Base-by-base conservation (phyloP, 768 basidiomycete species). In the Termitomyces sp. region DNA sequence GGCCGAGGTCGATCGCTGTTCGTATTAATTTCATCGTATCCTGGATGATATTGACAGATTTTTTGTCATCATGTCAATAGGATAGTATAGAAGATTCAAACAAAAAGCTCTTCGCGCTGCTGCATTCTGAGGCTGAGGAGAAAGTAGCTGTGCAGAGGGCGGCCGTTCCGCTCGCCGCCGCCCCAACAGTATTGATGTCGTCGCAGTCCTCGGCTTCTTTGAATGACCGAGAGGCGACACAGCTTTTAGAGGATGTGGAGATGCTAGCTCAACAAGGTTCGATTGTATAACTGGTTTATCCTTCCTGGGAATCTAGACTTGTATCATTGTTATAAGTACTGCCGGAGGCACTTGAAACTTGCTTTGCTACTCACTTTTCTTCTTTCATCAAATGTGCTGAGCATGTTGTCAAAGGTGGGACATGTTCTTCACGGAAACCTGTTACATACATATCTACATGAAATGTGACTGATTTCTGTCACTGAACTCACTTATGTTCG, bases 1-100 rank as follows among this genome's bases (percentile, higher is more conserved):
- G 77, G 77, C 76, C 76, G 9, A 61, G 51, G 29, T 57, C 67
- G 22, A 73, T 77, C 51, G 68, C 69, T n/a, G 76, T 78, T 49
- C 55, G 71, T 64, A 12, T n/a, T 2, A 18, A 22, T 16, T 53
- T 3, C 51, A 5, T 42, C 28, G 31, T 29, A 4, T 18, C 8
- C 22, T 29, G n/a, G 7, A 15, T 3, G n/a, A 34, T 58, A 5
- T 15, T 39, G 33, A 56, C 7, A 20, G 9, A 3, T 22, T n/a
- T 5, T 37, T n/a, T 28, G 24, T 37, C 10, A 39, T 51, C 36
- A 51, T 16, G 36, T 20, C n/a, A 51, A 22, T 58, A 77, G 76
- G 70, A 72, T 12, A 64, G 60, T 5, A 70, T 75, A 10, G 69
- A 72, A 53, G 66, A 68, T 8, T 65, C 71, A 56, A 77, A 77